Evolutionary conservation across 306 rosid species (phyloP), one percentile per base, ranked within the genome.

Genomic region (Quercus parvula): DNA sequence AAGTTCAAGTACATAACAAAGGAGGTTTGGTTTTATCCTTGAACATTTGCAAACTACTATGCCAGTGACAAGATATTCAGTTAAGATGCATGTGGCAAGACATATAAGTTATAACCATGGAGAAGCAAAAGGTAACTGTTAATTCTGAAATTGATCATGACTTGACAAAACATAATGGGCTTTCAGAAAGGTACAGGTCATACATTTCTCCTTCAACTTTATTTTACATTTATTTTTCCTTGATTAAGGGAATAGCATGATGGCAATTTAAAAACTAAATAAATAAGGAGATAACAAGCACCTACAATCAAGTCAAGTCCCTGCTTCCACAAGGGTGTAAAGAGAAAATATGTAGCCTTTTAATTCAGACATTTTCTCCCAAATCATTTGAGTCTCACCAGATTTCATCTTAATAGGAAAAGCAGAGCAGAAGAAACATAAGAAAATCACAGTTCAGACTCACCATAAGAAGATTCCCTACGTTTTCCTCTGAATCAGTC

Each of bases 391-490:
- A 69, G 56, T 67, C 82, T 66, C 57, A 73, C 54, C 35, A 74
- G 69, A 68, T 68, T 68, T 71, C 61, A 79, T 56, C 57, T 13
- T 54, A 69, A 49, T 77, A 83, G 59, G 56, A 79, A 77, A 73
- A 10, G 72, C 28, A 57, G 57, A 69, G 55, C 11, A 59, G 56
- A 52, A 61, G n/a, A 79, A 17, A 84, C 18, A 72, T 35, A 28
- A 51, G 74, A 66, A 27, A 59, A 77, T 10, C 59, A 41, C 51
- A 71, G 72, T 22, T 68, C 52, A 35, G 70, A 73, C 92, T 82
- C 84, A 92, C 97, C 97, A 90, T 90, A 58, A 92, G 85, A 83
- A 92, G 94, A 75, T 89, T 86, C 49, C 92, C 97, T 25, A 87
- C 31, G 25, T 85, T 89, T 71, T 89, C 92, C 52, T 92, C 92